Evolutionary conservation across 164 flowering plant species (phyloP).

Genomic region (grape (Vitis vinifera)): DNA sequence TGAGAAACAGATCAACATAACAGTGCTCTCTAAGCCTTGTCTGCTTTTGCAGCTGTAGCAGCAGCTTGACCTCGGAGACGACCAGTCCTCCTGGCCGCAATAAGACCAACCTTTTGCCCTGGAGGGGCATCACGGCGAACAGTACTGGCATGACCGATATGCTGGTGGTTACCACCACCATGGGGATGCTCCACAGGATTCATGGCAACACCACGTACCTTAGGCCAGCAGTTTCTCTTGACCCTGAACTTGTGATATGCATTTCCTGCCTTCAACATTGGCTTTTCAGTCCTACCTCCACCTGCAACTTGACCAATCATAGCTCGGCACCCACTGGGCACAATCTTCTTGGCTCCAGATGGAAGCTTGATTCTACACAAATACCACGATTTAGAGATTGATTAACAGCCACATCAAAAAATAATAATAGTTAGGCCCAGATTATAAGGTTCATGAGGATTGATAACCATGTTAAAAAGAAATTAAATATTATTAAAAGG

Average conservation of each 20-base stretch:
- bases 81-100: slow-evolving; percentile 65
- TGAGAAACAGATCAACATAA: too few species aligned
- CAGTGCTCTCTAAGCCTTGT: slow-evolving; percentile 24
- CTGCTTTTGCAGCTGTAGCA: slow-evolving; percentile 52
- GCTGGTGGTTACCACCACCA: slow-evolving; percentile 74
- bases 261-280: slow-evolving; percentile 60
- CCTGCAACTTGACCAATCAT: slow-evolving; percentile 75
- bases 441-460: too few species aligned
- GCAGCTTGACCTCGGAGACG: slow-evolving; percentile 60
- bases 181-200: slow-evolving; percentile 74
- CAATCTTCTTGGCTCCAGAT: slow-evolving; percentile 63
- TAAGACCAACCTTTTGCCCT: slow-evolving; percentile 70
- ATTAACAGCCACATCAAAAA: background rate
- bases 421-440: too few species aligned
- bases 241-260: slow-evolving; percentile 65
- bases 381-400: background rate
- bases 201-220: slow-evolving; percentile 74
- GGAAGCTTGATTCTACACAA: slow-evolving; percentile 53
- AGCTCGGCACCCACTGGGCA: slow-evolving; percentile 61
- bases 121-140: slow-evolving; percentile 65
- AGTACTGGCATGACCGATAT: slow-evolving; percentile 66
- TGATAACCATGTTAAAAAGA: too few species aligned
- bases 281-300: slow-evolving; percentile 67
- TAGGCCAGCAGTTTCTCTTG: slow-evolving; percentile 71
- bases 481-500: too few species aligned